Evolutionary conservation across 768 basidiomycete species (phyloP).

Genomic region (Leccinum variicolor): DNA sequence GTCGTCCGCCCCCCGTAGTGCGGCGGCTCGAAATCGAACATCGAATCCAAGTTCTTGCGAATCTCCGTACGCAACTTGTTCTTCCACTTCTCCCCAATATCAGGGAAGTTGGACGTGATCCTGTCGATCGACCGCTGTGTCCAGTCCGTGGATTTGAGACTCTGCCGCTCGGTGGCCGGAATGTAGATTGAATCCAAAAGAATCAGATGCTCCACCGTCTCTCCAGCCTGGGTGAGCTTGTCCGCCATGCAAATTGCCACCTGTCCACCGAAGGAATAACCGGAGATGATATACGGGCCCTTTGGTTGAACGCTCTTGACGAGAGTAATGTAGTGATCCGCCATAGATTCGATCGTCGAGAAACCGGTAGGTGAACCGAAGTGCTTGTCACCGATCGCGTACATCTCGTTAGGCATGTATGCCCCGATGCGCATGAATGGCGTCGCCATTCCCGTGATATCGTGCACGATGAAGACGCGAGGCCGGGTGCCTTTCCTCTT

Average conservation of each 20-base stretch:
- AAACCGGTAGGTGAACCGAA: constrained; percentile 30
- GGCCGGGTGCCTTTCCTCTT: constrained; percentile 30
- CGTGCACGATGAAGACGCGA: constrained; percentile 29
- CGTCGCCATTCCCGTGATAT: constrained; percentile 31
- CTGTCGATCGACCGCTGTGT: constrained; percentile 29
- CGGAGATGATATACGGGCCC: constrained; percentile 25
- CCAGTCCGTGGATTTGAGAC: constrained; percentile 31
- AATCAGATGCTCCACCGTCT: constrained; percentile 23
- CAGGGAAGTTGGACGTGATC: constrained; percentile 30
- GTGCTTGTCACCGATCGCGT: constrained; percentile 32
- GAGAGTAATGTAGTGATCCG: constrained; percentile 31
- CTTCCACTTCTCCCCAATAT: constrained; percentile 32
- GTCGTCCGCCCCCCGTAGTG: constrained; percentile 23
- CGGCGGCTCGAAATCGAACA: constrained; percentile 31
- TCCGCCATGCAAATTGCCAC: constrained; percentile 28
- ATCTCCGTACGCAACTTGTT: constrained; percentile 29
- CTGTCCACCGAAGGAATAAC: constrained; percentile 29
- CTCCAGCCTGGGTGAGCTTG: constrained; percentile 23
- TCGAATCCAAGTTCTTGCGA: constrained; percentile 31
- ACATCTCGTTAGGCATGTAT: constrained; percentile 32
- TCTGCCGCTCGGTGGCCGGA: constrained; percentile 24
- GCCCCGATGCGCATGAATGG: constrained; percentile 32
- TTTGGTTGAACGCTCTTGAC: constrained; percentile 23
- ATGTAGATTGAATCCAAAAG: constrained; percentile 32
- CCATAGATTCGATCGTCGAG: constrained; percentile 29